phyloP scores from a whole-genome alignment of 1,139 yeast genomes.

The Kurtzmaniella natalensis region DNA sequence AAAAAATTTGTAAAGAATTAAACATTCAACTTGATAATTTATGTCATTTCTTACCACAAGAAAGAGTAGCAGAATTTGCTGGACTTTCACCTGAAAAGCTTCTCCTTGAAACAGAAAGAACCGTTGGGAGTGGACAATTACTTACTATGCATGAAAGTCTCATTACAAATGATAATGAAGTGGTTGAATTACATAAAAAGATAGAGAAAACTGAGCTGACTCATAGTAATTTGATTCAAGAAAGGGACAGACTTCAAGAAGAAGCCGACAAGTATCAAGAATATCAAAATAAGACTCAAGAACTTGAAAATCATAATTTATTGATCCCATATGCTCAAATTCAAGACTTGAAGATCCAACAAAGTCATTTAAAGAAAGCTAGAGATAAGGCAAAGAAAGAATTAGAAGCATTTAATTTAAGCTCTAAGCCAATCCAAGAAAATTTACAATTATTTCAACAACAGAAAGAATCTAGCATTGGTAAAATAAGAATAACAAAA shows the following conservation, averaged over 20 bases:
- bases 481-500: slow-evolving; percentile 8
- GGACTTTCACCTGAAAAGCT: slow-evolving; percentile 71
- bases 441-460: slow-evolving; percentile 12
- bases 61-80: slow-evolving; percentile 91
- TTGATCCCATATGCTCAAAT: slow-evolving; percentile 61
- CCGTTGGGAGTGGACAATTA: slow-evolving; percentile 64
- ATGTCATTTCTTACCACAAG: slow-evolving; percentile 95
- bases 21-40: slow-evolving; percentile 87
- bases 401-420: slow-evolving; percentile 25
- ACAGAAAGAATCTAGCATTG: slow-evolving; percentile 8
- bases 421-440: slow-evolving; percentile 27
- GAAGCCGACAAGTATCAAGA: slow-evolving; percentile 38
- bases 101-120: slow-evolving; percentile 74
- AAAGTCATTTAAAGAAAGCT: slow-evolving; percentile 34
- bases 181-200: slow-evolving; percentile 21
- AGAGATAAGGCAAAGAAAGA: slow-evolving; percentile 37
- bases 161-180: slow-evolving; percentile 45
- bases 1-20: slow-evolving; percentile 39
- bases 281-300: slow-evolving; percentile 36
- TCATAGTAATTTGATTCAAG: slow-evolving; percentile 26
- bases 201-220: slow-evolving; percentile 27
- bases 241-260: slow-evolving; percentile 28
- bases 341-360: slow-evolving; percentile 47
- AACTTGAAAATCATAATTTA: slow-evolving; percentile 45
- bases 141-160: slow-evolving; percentile 54